Percentiles rank a stretch among this genome's conserved stretches.
Evolutionary conservation across 352 stramenopile species (phyloP).

Genomic region (Phytophthora litchii): DNA sequence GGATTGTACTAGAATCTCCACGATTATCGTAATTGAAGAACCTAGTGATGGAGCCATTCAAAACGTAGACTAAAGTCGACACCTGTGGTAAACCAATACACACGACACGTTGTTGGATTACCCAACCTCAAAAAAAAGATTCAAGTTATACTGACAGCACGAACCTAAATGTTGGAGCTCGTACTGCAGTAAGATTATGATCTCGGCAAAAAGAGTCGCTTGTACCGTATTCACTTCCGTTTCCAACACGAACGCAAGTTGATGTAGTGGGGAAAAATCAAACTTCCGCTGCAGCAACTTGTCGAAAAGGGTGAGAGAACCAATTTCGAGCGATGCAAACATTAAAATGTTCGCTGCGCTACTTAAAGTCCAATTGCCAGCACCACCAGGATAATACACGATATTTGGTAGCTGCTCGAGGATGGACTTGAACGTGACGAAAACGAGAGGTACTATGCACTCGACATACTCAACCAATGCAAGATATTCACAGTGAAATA

Average conservation of each 20-base stretch:
- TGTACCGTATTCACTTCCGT: constrained; percentile 22
- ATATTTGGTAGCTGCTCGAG: constrained; percentile 41
- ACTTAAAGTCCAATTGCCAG: constrained; percentile 8
- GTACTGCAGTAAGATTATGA: constrained; percentile 12
- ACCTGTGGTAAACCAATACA: too few species aligned
- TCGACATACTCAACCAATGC: constrained; percentile 47
- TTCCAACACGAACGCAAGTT: constrained; percentile 48
- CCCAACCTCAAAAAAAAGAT: too few species aligned
- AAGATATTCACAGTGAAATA: constrained; percentile 46
- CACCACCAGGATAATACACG: constrained; percentile 33
- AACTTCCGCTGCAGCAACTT: constrained; percentile 35
- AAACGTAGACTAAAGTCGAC: too few species aligned
- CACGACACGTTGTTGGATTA: too few species aligned
- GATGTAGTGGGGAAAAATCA: constrained; percentile 32
- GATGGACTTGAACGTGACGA: constrained; percentile 36
- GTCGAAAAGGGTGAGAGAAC: constrained; percentile 31
- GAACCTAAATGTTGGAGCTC: constrained; percentile 13
- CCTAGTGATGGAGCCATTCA: too few species aligned
- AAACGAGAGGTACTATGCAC: constrained; percentile 43
- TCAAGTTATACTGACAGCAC: too few species aligned
- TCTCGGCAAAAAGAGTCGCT: constrained; percentile 3
- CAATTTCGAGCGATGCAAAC: constrained; percentile 40
- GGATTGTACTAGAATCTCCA: too few species aligned
- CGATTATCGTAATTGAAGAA: too few species aligned
- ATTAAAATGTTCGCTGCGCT: constrained; percentile 11